These are phyloP conservation scores for Musa balbisiana DNA, from an alignment of 202 grass and related monocot species.

Conservation along the genomic window DNA sequence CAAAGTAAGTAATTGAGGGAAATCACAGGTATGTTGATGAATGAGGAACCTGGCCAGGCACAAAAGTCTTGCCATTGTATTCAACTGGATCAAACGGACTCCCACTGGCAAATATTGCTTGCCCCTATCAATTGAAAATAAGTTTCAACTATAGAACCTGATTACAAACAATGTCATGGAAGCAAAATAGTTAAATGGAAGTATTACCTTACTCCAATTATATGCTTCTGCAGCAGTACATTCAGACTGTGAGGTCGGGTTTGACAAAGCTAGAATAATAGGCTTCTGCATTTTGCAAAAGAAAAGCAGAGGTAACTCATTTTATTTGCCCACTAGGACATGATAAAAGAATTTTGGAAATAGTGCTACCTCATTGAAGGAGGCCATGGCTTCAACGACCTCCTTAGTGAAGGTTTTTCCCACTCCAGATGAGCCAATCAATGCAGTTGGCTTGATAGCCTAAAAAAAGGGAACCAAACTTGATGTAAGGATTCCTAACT, in stretches of 20 bases:
- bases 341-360: conserved; percentile 6
- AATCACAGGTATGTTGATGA: conserved; percentile 3
- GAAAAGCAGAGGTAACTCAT: background rate
- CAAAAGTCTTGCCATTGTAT: conserved; percentile 54
- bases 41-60: conserved; percentile 80
- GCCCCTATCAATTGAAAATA: conserved; percentile 45
- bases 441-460: conserved; percentile 84
- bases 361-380: conserved; percentile 60
- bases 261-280: conserved; percentile 79
- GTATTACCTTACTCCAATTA: conserved; percentile 66
- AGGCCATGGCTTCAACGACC: conserved; percentile 83
- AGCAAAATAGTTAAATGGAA: background rate
- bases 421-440: conserved; percentile 90
- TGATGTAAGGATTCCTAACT: background rate
- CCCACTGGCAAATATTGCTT: conserved; percentile 90
- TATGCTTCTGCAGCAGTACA: conserved; percentile 97
- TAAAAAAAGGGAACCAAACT: conserved; percentile 6
- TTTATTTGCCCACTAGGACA: background rate
- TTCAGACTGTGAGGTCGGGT: conserved; percentile 88
- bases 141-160: conserved; percentile 4
- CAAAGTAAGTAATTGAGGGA: background rate
- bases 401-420: conserved; percentile 82
- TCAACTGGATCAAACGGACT: conserved; percentile 92
- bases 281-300: conserved; percentile 49
- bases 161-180: conserved; percentile 1